phyloP scores from a whole-genome alignment of 2,329 filamentous ascomycete species.

The Trichophyton simii region DNA sequence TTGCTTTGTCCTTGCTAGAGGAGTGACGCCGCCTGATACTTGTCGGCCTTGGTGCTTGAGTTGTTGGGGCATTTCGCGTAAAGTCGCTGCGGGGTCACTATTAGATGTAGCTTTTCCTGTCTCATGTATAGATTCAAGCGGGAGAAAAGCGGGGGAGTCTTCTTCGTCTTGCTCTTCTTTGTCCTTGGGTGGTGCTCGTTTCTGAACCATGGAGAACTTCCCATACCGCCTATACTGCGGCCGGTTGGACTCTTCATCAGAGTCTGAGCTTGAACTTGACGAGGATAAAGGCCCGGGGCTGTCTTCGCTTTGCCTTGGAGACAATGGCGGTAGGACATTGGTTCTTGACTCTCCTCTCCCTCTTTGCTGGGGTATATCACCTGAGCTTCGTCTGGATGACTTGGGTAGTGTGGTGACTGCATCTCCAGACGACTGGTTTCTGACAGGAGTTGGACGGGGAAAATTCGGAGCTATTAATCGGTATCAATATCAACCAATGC shows the following conservation, averaged over 20 bases:
- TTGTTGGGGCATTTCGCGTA: constrained; percentile 26
- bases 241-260: constrained; percentile 22
- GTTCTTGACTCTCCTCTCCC: background rate
- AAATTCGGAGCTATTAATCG: background rate
- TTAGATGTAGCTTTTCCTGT: constrained; percentile 17
- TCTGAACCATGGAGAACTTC: constrained; percentile 27
- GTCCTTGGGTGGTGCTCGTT: constrained; percentile 14
- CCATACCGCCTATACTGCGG: constrained; percentile 28
- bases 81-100: constrained; percentile 29
- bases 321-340: constrained; percentile 17
- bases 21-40: constrained; percentile 17
- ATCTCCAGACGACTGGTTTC: background rate
- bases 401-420: background rate
- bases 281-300: constrained; percentile 13
- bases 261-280: constrained; percentile 21
- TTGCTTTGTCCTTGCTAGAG: background rate
- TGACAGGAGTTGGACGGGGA: background rate
- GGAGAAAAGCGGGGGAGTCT: constrained; percentile 36
- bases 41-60: constrained; percentile 20
- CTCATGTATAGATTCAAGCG: constrained; percentile 17
- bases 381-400: constrained; percentile 10
- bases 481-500: background rate
- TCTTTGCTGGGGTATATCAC: constrained; percentile 3
- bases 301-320: constrained; percentile 25
- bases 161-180: constrained; percentile 31